Percentiles rank a stretch among this genome's conserved stretches.
phyloP scores from a whole-genome alignment of 352 stramenopile genomes.

The Globisporangium spinosum region DNA sequence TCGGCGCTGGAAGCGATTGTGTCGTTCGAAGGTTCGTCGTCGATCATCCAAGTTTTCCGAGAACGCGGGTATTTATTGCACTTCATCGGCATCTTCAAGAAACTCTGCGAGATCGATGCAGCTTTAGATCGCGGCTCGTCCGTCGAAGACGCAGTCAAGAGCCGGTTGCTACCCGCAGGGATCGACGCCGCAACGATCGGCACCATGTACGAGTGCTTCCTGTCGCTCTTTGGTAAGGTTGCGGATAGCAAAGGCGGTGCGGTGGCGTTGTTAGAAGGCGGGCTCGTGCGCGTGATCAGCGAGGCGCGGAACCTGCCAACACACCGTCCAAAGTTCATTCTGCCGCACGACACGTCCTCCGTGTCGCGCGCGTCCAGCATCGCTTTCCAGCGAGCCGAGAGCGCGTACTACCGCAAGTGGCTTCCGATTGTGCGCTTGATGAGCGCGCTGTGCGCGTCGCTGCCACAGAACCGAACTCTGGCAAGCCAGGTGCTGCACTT shows the following conservation, averaged over 20 bases:
- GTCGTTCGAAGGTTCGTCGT: constrained; percentile 42
- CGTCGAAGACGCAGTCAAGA: constrained; percentile 37
- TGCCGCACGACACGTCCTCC: constrained; percentile 30
- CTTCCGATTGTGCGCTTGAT: constrained; percentile 63
- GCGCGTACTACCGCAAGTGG: constrained; percentile 76
- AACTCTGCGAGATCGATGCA: constrained; percentile 68
- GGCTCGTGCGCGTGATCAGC: constrained; percentile 59
- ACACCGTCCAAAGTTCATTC: constrained; percentile 60
- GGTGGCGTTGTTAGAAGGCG: constrained; percentile 63
- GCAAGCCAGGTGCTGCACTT: constrained; percentile 56
- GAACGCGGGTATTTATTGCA: constrained; percentile 78
- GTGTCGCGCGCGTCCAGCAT: constrained; percentile 32
- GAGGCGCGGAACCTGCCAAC: constrained; percentile 61
- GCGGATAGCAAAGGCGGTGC: constrained; percentile 61
- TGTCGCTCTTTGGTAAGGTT: constrained; percentile 74
- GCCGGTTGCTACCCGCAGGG: constrained; percentile 35
- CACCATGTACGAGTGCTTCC: constrained; percentile 79
- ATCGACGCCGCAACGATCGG: constrained; percentile 68
- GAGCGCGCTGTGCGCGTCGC: constrained; percentile 48
- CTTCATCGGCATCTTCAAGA: constrained; percentile 75
- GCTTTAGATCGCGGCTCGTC: constrained; percentile 43
- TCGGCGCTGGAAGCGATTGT: constrained; percentile 68
- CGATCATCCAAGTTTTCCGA: constrained; percentile 53
- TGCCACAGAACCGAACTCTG: constrained; percentile 69
- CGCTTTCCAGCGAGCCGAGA: constrained; percentile 56